A percentile compares a stretch with the other conserved stretches of the same genome.
These are phyloP conservation scores for Perilla frutescens DNA, from an alignment of 257 asterid species.

Conservation along the genomic window DNA sequence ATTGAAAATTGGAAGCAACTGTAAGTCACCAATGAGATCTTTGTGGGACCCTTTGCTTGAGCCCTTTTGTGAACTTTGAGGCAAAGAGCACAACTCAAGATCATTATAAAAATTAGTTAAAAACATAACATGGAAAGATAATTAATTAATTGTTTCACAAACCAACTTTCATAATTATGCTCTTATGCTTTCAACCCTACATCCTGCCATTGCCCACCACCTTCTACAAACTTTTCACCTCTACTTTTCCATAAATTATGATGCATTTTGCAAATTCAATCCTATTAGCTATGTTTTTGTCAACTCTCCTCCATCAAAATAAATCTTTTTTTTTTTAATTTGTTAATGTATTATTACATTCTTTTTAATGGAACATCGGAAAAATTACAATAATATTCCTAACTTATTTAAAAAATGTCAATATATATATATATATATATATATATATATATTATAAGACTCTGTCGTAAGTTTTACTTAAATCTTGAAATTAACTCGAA, in stretches of 20 bases:
- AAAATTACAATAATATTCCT: too few species aligned
- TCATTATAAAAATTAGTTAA: constrained; percentile 29
- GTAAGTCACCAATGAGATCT: constrained; percentile 44
- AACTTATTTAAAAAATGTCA: too few species aligned
- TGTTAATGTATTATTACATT: too few species aligned
- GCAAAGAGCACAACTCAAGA: constrained; percentile 40
- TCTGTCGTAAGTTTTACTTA: too few species aligned
- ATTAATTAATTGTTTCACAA: constrained; percentile 39
- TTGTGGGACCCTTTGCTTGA: constrained; percentile 47
- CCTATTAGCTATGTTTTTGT: constrained; percentile 13
- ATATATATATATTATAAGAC: too few species aligned
- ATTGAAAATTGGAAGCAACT: constrained; percentile 41
- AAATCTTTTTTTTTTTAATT: too few species aligned
- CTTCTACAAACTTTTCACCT: constrained; percentile 16
- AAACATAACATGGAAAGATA: constrained; percentile 27
- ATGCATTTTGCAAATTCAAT: constrained; percentile 9
- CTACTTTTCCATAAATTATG: constrained; percentile 2
- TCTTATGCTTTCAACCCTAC: constrained; percentile 46
- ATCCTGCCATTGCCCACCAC: constrained; percentile 29
- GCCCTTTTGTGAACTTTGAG: constrained; percentile 54
- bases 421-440: too few species aligned
- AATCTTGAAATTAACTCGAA: too few species aligned
- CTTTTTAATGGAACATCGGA: too few species aligned
- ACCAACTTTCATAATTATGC: constrained; percentile 45
- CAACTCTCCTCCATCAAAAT: constrained; percentile 26